These are phyloP conservation scores for Trichoderma sp. DNA, from an alignment of 2,329 filamentous ascomycete genomes.

Conservation along the genomic window DNA sequence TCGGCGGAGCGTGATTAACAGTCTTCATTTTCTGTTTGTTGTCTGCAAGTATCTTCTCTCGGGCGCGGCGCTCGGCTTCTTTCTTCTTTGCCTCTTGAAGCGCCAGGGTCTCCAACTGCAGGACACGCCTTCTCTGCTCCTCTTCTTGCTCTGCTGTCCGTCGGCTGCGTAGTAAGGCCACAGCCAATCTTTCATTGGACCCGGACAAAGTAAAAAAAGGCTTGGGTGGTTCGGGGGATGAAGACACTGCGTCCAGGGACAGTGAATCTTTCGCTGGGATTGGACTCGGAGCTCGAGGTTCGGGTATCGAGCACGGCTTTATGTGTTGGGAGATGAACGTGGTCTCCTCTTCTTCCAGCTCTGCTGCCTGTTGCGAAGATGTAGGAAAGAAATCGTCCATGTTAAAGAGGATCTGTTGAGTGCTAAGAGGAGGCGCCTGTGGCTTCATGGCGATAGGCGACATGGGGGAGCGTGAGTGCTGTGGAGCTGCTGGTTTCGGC, in stretches of 20 bases:
- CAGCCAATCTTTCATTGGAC: conserved; percentile 33
- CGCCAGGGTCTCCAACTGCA: conserved; percentile 23
- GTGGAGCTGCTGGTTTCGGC: conserved; percentile 6
- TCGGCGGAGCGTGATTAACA: not conserved
- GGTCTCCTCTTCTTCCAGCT: conserved; percentile 43
- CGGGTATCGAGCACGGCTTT: conserved; percentile 13
- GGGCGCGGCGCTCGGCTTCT: not conserved
- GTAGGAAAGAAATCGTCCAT: conserved; percentile 54
- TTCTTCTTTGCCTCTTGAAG: not conserved
- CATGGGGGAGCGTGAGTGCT: conserved; percentile 19
- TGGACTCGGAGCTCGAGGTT: not conserved
- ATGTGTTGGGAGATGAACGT: not conserved
- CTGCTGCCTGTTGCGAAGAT: conserved; percentile 53
- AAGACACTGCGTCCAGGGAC: not conserved
- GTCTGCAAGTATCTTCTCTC: not conserved
- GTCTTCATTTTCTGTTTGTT: not conserved
- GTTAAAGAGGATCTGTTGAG: conserved; percentile 52
- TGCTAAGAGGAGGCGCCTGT: conserved; percentile 40
- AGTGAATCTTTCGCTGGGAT: conserved; percentile 7
- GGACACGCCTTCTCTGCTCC: conserved; percentile 28
- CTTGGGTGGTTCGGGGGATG: conserved; percentile 19
- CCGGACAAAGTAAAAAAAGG: conserved; percentile 40
- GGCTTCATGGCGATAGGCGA: conserved; percentile 21
- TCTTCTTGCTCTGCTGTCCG: conserved; percentile 34
- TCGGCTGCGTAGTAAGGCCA: conserved; percentile 36